A percentile compares a stretch with the other conserved stretches of the same genome.
Evolutionary conservation across 1,139 yeast species (phyloP).

Genomic region (Hemisphaericaspora xylofermentans): DNA sequence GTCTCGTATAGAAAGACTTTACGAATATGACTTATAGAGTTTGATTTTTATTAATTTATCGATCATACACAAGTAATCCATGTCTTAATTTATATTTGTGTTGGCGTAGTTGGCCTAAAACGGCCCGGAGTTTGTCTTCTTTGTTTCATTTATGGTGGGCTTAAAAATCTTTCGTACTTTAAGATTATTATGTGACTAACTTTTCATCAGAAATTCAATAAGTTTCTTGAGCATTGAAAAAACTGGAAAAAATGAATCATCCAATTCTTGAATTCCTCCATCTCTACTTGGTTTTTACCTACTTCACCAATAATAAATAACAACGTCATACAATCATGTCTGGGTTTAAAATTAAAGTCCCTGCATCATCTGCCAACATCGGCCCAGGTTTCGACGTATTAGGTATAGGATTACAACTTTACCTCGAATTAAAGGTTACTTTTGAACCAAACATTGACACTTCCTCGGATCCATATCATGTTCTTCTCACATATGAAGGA

Average conservation of each 20-base stretch:
- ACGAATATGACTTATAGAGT: not conserved
- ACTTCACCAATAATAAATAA: too few species aligned
- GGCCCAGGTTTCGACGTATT: slow-evolving; percentile 98
- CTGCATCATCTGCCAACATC: slow-evolving; percentile 96
- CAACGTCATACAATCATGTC: not conserved
- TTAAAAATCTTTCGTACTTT: too few species aligned
- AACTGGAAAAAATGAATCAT: not conserved
- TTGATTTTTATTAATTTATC: not conserved
- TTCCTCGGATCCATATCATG: slow-evolving; percentile 64
- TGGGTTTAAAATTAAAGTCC: slow-evolving; percentile 64
- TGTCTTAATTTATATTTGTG: too few species aligned
- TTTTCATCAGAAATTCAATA: too few species aligned
- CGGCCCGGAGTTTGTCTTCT: not conserved
- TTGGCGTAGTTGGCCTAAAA: not conserved
- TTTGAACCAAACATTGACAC: slow-evolving; percentile 56
- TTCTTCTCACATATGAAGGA: slow-evolving; percentile 67
- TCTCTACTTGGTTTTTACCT: not conserved
- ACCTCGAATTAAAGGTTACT: slow-evolving; percentile 64
- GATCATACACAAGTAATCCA: too few species aligned
- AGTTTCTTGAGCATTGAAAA: not conserved
- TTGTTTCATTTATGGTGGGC: too few species aligned
- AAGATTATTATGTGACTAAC: too few species aligned
- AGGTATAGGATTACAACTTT: slow-evolving; percentile 82
- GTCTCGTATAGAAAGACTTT: too few species aligned
- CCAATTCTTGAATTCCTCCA: not conserved